Percentiles rank a stretch among this genome's conserved stretches.
Evolutionary conservation across 768 basidiomycete species (phyloP).

Genomic region (Naganishia randhawae): DNA sequence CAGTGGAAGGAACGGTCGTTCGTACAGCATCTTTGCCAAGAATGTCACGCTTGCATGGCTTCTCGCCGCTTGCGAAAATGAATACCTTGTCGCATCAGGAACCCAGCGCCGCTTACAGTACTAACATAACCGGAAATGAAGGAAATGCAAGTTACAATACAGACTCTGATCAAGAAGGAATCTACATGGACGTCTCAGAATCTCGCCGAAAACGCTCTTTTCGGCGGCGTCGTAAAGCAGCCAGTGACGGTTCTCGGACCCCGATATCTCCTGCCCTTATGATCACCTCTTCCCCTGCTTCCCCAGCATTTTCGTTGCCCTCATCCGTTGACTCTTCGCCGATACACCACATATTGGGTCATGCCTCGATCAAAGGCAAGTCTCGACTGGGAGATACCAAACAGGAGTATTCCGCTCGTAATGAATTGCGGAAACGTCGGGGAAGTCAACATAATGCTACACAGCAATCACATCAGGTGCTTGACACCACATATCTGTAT

Average conservation of each 20-base stretch:
- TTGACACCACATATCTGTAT: background rate
- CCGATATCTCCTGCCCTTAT: constrained; percentile 6
- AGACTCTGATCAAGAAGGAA: constrained; percentile 6
- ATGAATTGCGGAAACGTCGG: constrained; percentile 8
- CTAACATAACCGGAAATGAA: background rate
- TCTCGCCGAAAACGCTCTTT: constrained; percentile 11
- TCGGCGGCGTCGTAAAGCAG: constrained; percentile 3
- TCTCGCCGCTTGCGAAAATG: background rate
- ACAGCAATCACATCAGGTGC: background rate
- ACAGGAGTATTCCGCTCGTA: constrained; percentile 8
- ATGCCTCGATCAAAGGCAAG: background rate
- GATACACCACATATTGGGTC: background rate
- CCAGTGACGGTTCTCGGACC: constrained; percentile 8
- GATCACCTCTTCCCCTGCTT: background rate
- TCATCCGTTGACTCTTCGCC: constrained; percentile 8
- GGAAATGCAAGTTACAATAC: background rate
- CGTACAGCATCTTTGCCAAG: constrained; percentile 10
- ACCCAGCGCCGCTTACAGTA: background rate
- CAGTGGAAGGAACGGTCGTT: background rate
- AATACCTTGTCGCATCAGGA: background rate
- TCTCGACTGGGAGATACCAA: background rate
- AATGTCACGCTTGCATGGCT: constrained; percentile 11
- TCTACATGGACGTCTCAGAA: constrained; percentile 1
- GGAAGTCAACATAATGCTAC: constrained; percentile 4
- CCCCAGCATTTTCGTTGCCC: background rate